Evolutionary conservation across 257 asterid species (phyloP), one percentile per base, ranked within the genome.

Genomic region (Nicotiana attenuata): DNA sequence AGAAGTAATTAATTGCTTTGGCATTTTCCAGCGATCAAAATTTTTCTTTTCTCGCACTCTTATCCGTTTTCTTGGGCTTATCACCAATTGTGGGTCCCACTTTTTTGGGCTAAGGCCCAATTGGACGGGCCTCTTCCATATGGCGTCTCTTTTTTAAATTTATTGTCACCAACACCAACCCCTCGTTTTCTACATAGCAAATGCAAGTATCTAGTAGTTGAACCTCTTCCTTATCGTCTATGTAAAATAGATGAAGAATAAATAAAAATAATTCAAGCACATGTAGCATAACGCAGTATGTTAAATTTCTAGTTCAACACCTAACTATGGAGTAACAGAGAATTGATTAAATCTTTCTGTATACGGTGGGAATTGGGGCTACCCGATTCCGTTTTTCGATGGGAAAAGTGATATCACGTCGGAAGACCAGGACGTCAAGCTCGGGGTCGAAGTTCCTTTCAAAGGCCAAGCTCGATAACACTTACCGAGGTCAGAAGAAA

Each of bases 1-100:
- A 85, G 64, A 65, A n/a, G n/a, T 85, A 24, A 22, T 81, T 81
- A 66, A 83, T 73, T 47, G 81, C 29, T 64, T 83, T 69, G 76
- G 78, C 80, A 63, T 76, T 83, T 80, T 83, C 41, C 63, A 65
- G 81, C 20, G 5, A 84, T 68, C 80, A 57, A 81, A n/a, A n/a
- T n/a, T n/a, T n/a, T n/a, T n/a, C 65, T 76, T 64, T 10, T 2
- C 4, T 41, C 68, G 4, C 69, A 13, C 10, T 55, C 86, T 84
- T 65, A 84, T 81, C 87, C 20, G 55, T 55, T 79, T 65, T 66
- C 66, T 79, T 47, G 76, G 81, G 22, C 59, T 59, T 84, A 77
- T 81, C 78, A 76, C 64, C 33, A 19, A 69, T 13, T 1, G n/a
- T 71, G 60, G 78, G 20, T 59, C 78, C 78, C 50, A 20, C 35